Base-by-base conservation (phyloP, 192 early-diverging fungal genomes). In the Rhizoclosmatium sp. region DNA sequence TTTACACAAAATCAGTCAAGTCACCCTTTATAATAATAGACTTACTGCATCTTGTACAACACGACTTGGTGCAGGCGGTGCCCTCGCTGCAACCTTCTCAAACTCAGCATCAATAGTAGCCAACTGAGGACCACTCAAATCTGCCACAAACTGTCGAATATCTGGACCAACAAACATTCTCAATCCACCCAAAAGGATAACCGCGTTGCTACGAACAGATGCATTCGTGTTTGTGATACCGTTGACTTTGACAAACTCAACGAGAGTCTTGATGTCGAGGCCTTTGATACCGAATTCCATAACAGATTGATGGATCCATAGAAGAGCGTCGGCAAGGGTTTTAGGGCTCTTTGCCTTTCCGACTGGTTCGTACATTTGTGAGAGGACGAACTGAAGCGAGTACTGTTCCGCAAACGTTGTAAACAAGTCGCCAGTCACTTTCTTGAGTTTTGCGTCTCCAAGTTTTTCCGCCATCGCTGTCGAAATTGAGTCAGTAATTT, bases 361-460 rank as follows among this genome's bases (percentile, higher is more conserved):
- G 58, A 95, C 87, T 2, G 94, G 87, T 2, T 93, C 92, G 68
- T 96, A 94, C 0, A 92, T 87, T 87, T 95, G 89, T 39, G 86
- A 86, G 0, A 98, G 82, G 0, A 99, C 94, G 78, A 96, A 94
- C 51, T 94, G 91, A 0, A 99, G 84, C 0, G 93, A 89, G 45
- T 87, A 87, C 7, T 86, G 86, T 83, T 97, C 94, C 1, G 94
- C 90, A 76, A 96, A 93, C 0, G 86, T 77, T 2, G 88, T 89
- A 80, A 99, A 83, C 62, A 94, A 95, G 23, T 93, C 93, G 5
- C 91, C 92, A 0, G 95, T 93, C 0, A 89, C 85, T 41, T 93
- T 94, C 76, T 97, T 98, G 31, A 98, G 86, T 81, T 99, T 99
- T 73, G 95, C 93, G 72, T 99, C 98, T 19, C 96, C 94, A 16